These are phyloP conservation scores for Fusarium sp. DNA, from an alignment of 2,329 filamentous ascomycete genomes.

Conservation along the genomic window DNA sequence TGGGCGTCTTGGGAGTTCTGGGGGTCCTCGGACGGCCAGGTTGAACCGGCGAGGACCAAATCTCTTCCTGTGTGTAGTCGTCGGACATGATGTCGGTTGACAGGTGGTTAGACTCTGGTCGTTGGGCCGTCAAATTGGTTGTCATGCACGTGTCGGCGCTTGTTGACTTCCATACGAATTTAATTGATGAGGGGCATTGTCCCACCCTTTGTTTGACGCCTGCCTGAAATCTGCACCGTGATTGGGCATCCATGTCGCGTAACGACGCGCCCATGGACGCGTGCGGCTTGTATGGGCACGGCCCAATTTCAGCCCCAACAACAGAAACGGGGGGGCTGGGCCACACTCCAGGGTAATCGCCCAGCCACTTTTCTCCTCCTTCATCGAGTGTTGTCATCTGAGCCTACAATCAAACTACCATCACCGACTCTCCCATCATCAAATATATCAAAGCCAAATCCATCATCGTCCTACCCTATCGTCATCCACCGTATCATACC, in stretches of 20 bases:
- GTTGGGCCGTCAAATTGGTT: neutral
- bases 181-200: constrained; percentile 40
- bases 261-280: constrained; percentile 44
- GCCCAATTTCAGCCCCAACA: constrained; percentile 15
- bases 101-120: neutral
- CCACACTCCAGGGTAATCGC: constrained; percentile 42
- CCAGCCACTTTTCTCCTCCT: constrained; percentile 43
- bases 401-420: constrained; percentile 38
- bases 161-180: constrained; percentile 26
- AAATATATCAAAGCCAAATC: constrained; percentile 37
- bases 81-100: constrained; percentile 52
- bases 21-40: constrained; percentile 48
- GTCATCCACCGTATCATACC: constrained; percentile 3
- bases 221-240: constrained; percentile 21
- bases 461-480: constrained; percentile 32
- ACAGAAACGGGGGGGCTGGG: constrained; percentile 41
- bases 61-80: constrained; percentile 57
- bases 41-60: constrained; percentile 55
- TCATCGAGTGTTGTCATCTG: constrained; percentile 38
- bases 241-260: constrained; percentile 44
- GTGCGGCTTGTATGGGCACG: constrained; percentile 35
- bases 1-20: constrained; percentile 58
- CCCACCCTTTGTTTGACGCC: constrained; percentile 24
- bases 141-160: constrained; percentile 25
- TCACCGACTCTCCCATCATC: constrained; percentile 40